Base-by-base conservation (phyloP, 345 rosid species). In the Eucalyptus victrix region DNA sequence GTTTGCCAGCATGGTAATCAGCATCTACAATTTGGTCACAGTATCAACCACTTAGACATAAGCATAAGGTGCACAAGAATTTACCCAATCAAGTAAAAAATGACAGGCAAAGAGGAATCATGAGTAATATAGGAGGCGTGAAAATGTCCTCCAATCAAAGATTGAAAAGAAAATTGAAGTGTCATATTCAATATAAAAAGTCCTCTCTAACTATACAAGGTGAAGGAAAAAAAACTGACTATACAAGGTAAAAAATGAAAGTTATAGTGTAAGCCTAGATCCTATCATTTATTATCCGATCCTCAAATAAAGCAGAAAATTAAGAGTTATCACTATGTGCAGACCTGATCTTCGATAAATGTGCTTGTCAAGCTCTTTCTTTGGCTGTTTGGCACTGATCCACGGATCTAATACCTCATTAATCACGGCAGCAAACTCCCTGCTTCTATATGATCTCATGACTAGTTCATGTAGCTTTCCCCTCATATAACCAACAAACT, bases 371-470 rank as follows among this genome's bases (percentile, higher is more conserved):
- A 89, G 91, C 89, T 97, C 99, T 91, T 95, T 98, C 95, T 94
- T 96, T 85, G 99, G 98, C 94, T 96, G 99, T 93, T 96, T 96
- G 49, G 95, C 96, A 92, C 90, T 94, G 91, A 98, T 95, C 99
- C 99, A 98, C 26, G 99, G 97, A 93, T 98, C 99, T 91, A 98
- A 91, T 89, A 96, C 99, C 94, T 98, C 99, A 90, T 97, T 98
- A 91, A 96, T 94, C 87, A 98, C 99, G 50, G 98, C 97, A 91
- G 99, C 96, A 93, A 98, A 97, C 91, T 97, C 99, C 87, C 99
- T 93, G 90, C 96, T 96, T 93, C 96, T 96, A 92, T 93, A 98
- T 18, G 99, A 96, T 94, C 97, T 97, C 99, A 98, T 98, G 60
- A 97, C 97, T 94, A 98, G 91, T 90, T 95, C 97, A 94, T 98